Percentiles rank a stretch among this genome's conserved stretches.
These are phyloP conservation scores for Enterospora canceri DNA, from an alignment of 371 early-diverging fungal genomes.

Conservation along the genomic window DNA sequence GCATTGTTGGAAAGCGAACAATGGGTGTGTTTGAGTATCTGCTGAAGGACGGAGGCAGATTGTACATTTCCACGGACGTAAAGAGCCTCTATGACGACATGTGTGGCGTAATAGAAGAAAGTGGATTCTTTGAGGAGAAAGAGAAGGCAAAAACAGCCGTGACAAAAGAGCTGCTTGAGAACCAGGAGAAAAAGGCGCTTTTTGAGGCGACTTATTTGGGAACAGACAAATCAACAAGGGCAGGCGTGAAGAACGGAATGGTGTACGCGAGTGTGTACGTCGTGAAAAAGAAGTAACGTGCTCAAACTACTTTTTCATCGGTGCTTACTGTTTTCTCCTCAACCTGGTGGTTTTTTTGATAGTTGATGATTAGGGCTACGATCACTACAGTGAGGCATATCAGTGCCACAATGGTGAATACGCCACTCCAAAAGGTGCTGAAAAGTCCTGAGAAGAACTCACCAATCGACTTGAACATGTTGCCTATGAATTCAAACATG, in stretches of 20 bases:
- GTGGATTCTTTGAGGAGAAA: conserved; percentile 7
- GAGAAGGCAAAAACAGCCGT: background rate
- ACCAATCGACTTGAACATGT: conserved; percentile 9
- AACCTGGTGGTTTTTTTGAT: background rate
- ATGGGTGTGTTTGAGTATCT: conserved; percentile 48
- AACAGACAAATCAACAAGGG: conserved; percentile 46
- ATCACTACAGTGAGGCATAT: background rate
- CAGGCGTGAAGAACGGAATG: conserved; percentile 41
- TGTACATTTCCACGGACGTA: conserved; percentile 57
- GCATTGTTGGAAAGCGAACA: conserved; percentile 68
- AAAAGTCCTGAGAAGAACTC: conserved; percentile 8
- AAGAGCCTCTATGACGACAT: conserved; percentile 47
- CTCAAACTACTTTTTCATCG: background rate
- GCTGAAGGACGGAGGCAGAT: conserved; percentile 38
- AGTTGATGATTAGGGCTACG: background rate
- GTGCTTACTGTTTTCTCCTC: background rate
- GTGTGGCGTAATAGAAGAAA: conserved; percentile 22
- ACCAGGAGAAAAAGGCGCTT: conserved; percentile 1
- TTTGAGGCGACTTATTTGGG: conserved; percentile 23
- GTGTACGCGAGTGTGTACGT: conserved; percentile 16
- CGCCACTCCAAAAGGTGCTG: background rate
- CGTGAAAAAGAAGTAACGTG: background rate
- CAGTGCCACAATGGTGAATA: background rate
- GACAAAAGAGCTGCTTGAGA: background rate
- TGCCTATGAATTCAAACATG: background rate